phyloP scores from a whole-genome alignment of 169 alveolate species.

The Eimeria tenella region DNA sequence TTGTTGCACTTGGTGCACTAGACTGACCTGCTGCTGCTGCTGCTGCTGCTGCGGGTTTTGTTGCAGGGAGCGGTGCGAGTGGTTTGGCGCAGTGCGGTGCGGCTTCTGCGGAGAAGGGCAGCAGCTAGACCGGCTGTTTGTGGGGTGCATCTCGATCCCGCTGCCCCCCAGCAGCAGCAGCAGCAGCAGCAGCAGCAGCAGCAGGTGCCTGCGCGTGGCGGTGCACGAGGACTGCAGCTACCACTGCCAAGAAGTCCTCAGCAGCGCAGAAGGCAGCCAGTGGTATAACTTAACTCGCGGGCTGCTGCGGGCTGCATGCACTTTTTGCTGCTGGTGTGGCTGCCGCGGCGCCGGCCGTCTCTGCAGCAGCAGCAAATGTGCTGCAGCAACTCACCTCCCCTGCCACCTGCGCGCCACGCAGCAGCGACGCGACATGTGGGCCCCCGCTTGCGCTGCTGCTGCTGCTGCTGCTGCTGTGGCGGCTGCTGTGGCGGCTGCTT shows the following conservation, averaged over 20 bases:
- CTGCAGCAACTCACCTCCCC: neutral
- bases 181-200: neutral
- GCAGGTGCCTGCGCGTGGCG: conserved; percentile 33
- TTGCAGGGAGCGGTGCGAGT: conserved; percentile 46
- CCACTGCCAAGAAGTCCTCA: conserved; percentile 64
- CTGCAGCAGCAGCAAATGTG: neutral
- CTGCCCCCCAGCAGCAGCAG: conserved; percentile 41
- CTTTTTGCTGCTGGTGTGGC: conserved; percentile 41
- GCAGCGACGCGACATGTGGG: neutral
- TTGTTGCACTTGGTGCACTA: no score
- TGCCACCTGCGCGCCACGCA: neutral
- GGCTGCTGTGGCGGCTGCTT: neutral
- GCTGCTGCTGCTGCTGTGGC: neutral
- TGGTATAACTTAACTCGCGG: conserved; percentile 67
- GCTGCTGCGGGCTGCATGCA: neutral
- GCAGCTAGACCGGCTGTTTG: conserved; percentile 59
- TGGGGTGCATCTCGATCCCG: conserved; percentile 75
- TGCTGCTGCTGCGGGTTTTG: neutral
- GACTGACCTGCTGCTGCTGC: neutral
- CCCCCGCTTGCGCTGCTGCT: neutral
- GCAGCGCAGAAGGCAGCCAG: conserved; percentile 73
- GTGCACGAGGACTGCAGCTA: conserved; percentile 76
- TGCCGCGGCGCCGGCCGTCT: conserved; percentile 48
- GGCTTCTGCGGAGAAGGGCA: conserved; percentile 63
- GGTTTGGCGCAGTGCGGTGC: conserved; percentile 46